Base-by-base conservation (phyloP, 2,329 filamentous ascomycete species). In the Aspergillus calidoustus region DNA sequence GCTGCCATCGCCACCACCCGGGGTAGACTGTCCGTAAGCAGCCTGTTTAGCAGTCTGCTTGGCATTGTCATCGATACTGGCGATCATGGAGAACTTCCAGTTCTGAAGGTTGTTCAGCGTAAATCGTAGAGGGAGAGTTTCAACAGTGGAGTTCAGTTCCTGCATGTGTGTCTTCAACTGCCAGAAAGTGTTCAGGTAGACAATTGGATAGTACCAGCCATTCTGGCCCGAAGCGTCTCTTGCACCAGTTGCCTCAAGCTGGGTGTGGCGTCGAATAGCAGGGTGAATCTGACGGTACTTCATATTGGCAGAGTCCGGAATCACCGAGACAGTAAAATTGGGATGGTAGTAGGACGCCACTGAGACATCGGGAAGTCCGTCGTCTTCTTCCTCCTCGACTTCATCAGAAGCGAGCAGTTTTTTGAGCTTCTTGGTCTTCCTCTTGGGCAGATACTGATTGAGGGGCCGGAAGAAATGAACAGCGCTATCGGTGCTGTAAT, bases 111-210 rank as follows among this genome's bases (percentile, higher is more conserved):
- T 95, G 78, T 89, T 89, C 34, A 98, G 83, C 63, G 93, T 89
- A 65, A 98, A 89, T 64, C 92, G 91, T 64, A 98, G 81, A 3
- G 93, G 92, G 28, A 97, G 81, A 23, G 87, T 87, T 71, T 87
- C 89, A 69, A 97, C 91, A 0, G 95, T 98, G 17, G 92, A 90
- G 76, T 99, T 99, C 54, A 99, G 82, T 68, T 93, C 85, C 23
- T 86, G 92, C 94, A 98, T 98, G 70, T 98, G 92, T 65, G 85
- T 89, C 74, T 87, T 91, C 66, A 99, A 84, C 79, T 98, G 94
- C 95, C 95, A 99, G 79, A 99, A 99, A 4, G 91, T 96, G 80
- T 99, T 99, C 74, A 95, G 83, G 75, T 92, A 99, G 44, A 98
- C 80, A 49, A 97, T 87, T 4, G 95, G 95, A 73, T 91, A 88